Percentiles rank a stretch among this genome's conserved stretches.
Evolutionary conservation across 2,329 filamentous ascomycete species (phyloP).

Genomic region (Knufia petricola): DNA sequence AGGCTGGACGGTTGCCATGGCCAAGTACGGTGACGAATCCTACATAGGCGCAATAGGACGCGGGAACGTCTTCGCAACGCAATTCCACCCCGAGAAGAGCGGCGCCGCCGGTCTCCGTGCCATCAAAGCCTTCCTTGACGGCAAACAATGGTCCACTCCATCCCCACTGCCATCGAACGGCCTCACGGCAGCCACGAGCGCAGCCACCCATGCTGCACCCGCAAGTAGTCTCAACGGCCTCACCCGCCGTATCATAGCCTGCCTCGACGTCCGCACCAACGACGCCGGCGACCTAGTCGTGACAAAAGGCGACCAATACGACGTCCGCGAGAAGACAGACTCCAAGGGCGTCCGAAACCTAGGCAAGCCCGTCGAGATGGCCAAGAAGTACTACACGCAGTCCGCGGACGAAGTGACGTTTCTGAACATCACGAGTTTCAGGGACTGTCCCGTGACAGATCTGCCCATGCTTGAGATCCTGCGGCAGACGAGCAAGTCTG

Average conservation of each 20-base stretch:
- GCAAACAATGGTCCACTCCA: conserved; percentile 42
- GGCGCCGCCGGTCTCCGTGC: conserved; percentile 79
- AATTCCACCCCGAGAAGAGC: conserved; percentile 97
- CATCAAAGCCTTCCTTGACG: conserved; percentile 76
- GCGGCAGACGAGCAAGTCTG: conserved; percentile 72
- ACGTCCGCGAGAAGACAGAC: conserved; percentile 75
- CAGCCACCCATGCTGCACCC: neutral
- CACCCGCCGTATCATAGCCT: conserved; percentile 89
- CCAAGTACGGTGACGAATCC: conserved; percentile 73
- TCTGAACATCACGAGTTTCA: conserved; percentile 95
- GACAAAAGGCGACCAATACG: conserved; percentile 97
- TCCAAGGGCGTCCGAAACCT: conserved; percentile 70
- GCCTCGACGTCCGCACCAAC: conserved; percentile 89
- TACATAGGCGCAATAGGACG: conserved; percentile 86
- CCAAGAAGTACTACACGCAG: conserved; percentile 86
- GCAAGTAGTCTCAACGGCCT: conserved; percentile 54
- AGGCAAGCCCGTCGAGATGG: conserved; percentile 94
- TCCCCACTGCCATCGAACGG: conserved; percentile 10
- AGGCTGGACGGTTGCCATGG: conserved; percentile 89
- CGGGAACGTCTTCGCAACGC: conserved; percentile 78
- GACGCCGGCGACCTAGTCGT: conserved; percentile 92
- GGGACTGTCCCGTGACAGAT: conserved; percentile 86
- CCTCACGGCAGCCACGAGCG: neutral
- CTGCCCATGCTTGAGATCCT: conserved; percentile 94
- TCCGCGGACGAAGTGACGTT: conserved; percentile 96